phyloP scores from a whole-genome alignment of 192 early-diverging fungal genomes.

The Mycoemilia scoparia region DNA sequence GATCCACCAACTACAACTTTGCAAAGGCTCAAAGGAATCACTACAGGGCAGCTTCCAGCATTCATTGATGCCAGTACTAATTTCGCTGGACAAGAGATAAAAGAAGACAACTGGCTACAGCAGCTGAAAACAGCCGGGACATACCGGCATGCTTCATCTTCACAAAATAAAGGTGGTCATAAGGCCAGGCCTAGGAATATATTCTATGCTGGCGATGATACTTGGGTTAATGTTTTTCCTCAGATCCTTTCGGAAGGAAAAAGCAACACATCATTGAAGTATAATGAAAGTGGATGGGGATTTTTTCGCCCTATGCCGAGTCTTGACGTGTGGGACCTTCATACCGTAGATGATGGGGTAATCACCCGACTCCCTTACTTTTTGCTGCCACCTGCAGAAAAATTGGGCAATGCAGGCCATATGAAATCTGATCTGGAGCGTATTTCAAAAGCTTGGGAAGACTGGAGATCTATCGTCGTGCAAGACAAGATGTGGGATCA shows the following conservation, averaged over 20 bases:
- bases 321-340: conserved; percentile 71
- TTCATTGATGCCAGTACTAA: conserved; percentile 67
- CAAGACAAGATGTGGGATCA: conserved; percentile 16
- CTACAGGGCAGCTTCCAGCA: conserved; percentile 62
- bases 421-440: conserved; percentile 3
- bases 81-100: conserved; percentile 58
- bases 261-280: conserved; percentile 1
- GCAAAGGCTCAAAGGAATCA: conserved; percentile 63
- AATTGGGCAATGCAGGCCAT: not conserved
- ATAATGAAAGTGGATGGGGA: conserved; percentile 26
- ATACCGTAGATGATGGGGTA: conserved; percentile 84
- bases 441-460: no score
- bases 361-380: conserved; percentile 35
- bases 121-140: conserved; percentile 16
- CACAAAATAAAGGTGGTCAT: conserved; percentile 7
- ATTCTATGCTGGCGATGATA: conserved; percentile 86
- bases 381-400: conserved; percentile 9
- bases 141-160: not conserved
- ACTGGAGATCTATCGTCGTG: conserved; percentile 14
- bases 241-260: conserved; percentile 27
- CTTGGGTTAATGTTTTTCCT: conserved; percentile 82
- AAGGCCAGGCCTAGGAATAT: conserved; percentile 26
- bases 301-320: conserved; percentile 49
- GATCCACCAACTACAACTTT: conserved; percentile 67
- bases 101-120: conserved; percentile 61